These are phyloP conservation scores for Geotrichum carabidarum DNA, from an alignment of 1,139 yeast species.

Conservation along the genomic window DNA sequence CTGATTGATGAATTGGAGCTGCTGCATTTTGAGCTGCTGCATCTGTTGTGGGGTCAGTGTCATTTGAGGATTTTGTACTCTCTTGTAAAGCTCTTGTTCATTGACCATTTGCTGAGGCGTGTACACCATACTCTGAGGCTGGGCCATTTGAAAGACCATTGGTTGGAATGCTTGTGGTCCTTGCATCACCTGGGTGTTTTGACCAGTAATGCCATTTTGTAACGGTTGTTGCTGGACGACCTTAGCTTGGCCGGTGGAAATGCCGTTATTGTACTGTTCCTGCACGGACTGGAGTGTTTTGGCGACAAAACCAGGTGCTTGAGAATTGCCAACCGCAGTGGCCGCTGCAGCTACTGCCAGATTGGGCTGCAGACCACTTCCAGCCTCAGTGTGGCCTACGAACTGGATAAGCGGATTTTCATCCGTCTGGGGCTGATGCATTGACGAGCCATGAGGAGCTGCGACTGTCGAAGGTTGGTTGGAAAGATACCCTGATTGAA, in stretches of 20 bases:
- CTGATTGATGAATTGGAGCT: slow-evolving; percentile 4
- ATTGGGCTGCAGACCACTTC: background rate
- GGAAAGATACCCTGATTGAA: too few species aligned
- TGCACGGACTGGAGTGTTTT: background rate
- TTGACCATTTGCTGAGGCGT: too few species aligned
- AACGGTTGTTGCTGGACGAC: slow-evolving; percentile 2
- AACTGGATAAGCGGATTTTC: background rate
- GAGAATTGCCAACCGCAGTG: background rate
- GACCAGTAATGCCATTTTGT: slow-evolving; percentile 16
- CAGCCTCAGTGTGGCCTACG: background rate
- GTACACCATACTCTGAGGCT: too few species aligned
- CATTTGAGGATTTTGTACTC: background rate
- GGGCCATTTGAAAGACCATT: too few species aligned
- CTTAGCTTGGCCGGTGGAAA: slow-evolving; percentile 3
- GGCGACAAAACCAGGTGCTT: background rate
- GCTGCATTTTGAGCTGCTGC: slow-evolving; percentile 8
- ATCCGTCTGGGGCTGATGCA: too few species aligned
- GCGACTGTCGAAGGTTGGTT: too few species aligned
- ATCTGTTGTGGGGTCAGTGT: background rate
- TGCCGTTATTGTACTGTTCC: background rate
- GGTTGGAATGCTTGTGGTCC: too few species aligned
- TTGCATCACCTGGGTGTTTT: background rate
- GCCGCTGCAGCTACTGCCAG: slow-evolving; percentile 2
- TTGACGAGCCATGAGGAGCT: too few species aligned
- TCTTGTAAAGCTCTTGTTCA: background rate